A percentile compares a stretch with the other conserved stretches of the same genome.
Evolutionary conservation across 768 basidiomycete species (phyloP).

Genomic region (Leccinum incarnatum): DNA sequence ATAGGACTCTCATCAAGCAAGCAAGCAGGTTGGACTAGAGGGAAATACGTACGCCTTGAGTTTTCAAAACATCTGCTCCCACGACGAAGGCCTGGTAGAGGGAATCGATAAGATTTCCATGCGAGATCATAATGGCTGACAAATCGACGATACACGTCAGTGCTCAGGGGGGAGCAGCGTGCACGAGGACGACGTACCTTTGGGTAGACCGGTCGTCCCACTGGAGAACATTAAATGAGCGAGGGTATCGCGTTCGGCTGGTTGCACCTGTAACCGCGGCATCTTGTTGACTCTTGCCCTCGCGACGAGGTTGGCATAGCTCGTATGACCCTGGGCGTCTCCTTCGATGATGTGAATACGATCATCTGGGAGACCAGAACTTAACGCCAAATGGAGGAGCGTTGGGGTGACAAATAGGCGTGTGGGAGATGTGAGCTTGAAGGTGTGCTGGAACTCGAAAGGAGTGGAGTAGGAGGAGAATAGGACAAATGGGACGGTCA

Average conservation of each 20-base stretch:
- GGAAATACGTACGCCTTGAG: conserved; percentile 37
- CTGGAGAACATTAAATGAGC: conserved; percentile 77
- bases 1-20: background rate
- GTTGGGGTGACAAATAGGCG: conserved; percentile 51
- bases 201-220: conserved; percentile 73
- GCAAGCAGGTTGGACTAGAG: background rate
- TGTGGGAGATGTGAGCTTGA: conserved; percentile 48
- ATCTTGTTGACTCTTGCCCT: conserved; percentile 36
- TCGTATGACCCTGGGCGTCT: conserved; percentile 36
- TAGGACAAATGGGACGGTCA: conserved; percentile 51
- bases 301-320: conserved; percentile 45
- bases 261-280: conserved; percentile 41
- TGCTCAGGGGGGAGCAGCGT: background rate
- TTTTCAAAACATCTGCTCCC: conserved; percentile 29
- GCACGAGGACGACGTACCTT: conserved; percentile 44
- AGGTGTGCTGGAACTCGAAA: conserved; percentile 51
- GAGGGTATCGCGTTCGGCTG: conserved; percentile 50
- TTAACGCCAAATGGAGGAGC: conserved; percentile 41
- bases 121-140: conserved; percentile 70
- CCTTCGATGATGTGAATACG: conserved; percentile 52
- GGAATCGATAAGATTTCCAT: conserved; percentile 56
- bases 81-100: conserved; percentile 38
- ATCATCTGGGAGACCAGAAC: conserved; percentile 37
- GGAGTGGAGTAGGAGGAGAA: conserved; percentile 55
- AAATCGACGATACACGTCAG: conserved; percentile 5